phyloP scores from a whole-genome alignment of 805 yeast genomes.

The Debaryomyces maramus region DNA sequence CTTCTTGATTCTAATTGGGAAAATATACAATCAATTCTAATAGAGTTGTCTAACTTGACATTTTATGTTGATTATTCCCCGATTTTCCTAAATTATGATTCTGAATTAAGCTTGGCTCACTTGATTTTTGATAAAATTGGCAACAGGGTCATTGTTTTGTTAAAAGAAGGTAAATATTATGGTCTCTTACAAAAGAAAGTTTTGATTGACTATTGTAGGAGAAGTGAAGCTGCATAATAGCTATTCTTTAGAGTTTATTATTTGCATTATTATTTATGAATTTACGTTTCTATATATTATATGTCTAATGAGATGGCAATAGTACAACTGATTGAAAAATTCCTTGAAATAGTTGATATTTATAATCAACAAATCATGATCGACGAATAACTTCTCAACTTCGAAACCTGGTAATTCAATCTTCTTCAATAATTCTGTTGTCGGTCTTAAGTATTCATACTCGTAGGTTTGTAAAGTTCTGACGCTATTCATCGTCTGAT shows the following conservation, averaged over 20 bases:
- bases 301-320: slow-evolving; percentile 7
- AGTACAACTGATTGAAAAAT: slow-evolving; percentile 11
- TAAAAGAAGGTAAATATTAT: slow-evolving; percentile 46
- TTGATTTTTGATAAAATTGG: slow-evolving; percentile 54
- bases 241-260: neutral
- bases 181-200: slow-evolving; percentile 56
- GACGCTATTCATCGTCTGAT: slow-evolving; percentile 10
- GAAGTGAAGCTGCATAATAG: slow-evolving; percentile 4
- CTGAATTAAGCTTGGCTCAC: slow-evolving; percentile 52
- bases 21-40: slow-evolving; percentile 7
- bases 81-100: slow-evolving; percentile 45
- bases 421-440: neutral
- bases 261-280: neutral
- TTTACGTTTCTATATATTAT: slow-evolving; percentile 4
- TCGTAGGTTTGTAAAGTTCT: neutral
- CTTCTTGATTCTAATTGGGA: slow-evolving; percentile 6
- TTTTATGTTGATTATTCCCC: slow-evolving; percentile 47
- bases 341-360: slow-evolving; percentile 12
- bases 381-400: neutral
- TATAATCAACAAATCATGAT: slow-evolving; percentile 1
- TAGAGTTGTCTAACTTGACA: slow-evolving; percentile 39
- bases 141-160: slow-evolving; percentile 46
- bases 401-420: neutral
- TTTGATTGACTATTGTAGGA: slow-evolving; percentile 45
- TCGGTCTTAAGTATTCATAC: slow-evolving; percentile 7